Conservation (phyloP, 2,329 filamentous ascomycete genomes). For the Hirsutella rhossiliensis region DNA sequence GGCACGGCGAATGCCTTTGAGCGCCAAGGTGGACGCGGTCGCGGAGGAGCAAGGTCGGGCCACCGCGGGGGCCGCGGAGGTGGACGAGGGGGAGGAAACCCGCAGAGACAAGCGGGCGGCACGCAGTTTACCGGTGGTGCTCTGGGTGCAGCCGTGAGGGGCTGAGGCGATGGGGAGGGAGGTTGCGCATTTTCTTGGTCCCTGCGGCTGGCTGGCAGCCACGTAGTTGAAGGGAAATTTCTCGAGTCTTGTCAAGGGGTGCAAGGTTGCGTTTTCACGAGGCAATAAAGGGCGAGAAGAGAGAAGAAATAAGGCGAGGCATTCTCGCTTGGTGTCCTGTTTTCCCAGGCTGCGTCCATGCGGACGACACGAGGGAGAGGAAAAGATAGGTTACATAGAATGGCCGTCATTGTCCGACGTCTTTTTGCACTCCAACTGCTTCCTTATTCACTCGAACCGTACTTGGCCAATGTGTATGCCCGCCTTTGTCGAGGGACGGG, state of each 20-base stretch:
- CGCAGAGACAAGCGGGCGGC: conserved; percentile 56
- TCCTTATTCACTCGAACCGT: too few species aligned
- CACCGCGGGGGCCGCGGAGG: conserved; percentile 51
- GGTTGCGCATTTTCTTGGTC: background rate
- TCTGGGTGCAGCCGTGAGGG: conserved; percentile 55
- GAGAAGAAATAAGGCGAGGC: background rate
- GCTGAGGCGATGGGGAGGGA: conserved; percentile 23
- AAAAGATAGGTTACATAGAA: background rate
- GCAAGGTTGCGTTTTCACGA: background rate
- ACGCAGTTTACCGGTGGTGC: conserved; percentile 76
- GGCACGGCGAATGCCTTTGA: conserved; percentile 94
- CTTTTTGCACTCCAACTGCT: background rate
- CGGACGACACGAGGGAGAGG: background rate
- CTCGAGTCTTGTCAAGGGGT: background rate
- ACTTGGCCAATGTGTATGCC: too few species aligned
- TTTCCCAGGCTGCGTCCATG: background rate
- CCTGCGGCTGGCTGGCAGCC: background rate
- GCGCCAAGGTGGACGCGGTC: conserved; percentile 70
- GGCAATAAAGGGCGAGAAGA: background rate
- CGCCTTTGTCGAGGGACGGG: too few species aligned
- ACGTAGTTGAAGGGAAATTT: background rate
- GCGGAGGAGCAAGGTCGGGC: conserved; percentile 53
- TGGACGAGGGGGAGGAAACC: conserved; percentile 42
- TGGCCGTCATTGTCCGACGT: background rate
- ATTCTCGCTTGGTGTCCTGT: background rate